Percentiles rank a stretch among this genome's conserved stretches.
phyloP scores from a whole-genome alignment of 768 basidiomycete genomes.

The Phylloporus sp. region DNA sequence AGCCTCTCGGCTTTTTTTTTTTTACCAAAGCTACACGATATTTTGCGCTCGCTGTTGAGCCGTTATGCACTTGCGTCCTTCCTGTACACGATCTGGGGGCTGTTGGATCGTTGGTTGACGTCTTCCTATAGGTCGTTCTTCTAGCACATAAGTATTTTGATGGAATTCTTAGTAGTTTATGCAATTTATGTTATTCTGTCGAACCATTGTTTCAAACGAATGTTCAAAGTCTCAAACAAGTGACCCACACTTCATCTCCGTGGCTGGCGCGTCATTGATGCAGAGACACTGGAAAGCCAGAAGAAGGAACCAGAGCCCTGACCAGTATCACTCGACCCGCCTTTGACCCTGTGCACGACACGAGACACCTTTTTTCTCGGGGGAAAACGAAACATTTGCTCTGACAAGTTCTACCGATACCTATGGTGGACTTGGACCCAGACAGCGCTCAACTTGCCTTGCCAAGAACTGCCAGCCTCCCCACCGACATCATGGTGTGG shows the following conservation, averaged over 20 bases:
- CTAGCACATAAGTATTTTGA: background rate
- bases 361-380: background rate
- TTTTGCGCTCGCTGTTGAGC: constrained; percentile 8
- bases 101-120: background rate
- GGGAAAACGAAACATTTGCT: background rate
- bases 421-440: background rate
- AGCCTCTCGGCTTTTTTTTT: no score
- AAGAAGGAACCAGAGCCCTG: no score
- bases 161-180: background rate
- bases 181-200: constrained; percentile 8
- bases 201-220: background rate
- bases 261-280: no score
- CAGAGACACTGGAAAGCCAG: no score
- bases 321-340: background rate
- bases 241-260: no score
- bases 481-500: background rate
- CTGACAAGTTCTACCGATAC: background rate
- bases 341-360: background rate
- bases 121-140: background rate
- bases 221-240: no score
- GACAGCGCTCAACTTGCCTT: background rate
- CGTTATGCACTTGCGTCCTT: background rate
- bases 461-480: background rate
- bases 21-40: constrained; percentile 3
- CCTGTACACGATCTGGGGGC: background rate